Base-by-base conservation (phyloP, 23 red algal genomes). In the Gracilaria gracilis region DNA sequence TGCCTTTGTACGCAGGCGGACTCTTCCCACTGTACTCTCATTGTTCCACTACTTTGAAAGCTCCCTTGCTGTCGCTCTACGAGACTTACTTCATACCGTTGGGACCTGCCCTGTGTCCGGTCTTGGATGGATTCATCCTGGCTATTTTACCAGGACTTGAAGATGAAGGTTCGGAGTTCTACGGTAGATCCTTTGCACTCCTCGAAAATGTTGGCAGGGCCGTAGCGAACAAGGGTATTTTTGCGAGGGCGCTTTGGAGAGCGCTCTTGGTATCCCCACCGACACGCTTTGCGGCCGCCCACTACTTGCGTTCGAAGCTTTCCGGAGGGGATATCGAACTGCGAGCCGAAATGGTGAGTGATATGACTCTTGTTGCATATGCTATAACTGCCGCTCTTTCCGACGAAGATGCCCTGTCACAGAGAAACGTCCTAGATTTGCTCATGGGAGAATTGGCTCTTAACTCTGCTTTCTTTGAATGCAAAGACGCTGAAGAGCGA, bases 1-100 rank as follows among this genome's bases (percentile, higher is more conserved):
- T 98, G 32, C 88, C 84, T 31, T 17, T 95, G 53, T 98, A 95
- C 57, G 89, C 91, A 42, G 87, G 81, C 2, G 96, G 96, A 20
- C 87, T 98, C 40, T 98, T 98, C 72, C 96, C 96, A 19, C 83
- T 98, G 24, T 81, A 95, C 53, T 95, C 91, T 15, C 86, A 98
- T 66, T 91, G 81, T 23, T 67, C 96, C 2, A 98, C 85, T 50
- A 70, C 96, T 48, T 55, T 98, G 36, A 91, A 94, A 51, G 87
- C 84, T 20, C 70, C 83, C 47, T 81, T 98, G 28, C 42, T 98
- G 27, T 83, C 92, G 2, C 88, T 98, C 2, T 98, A 92, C 76
- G 91, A 88, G 42, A 72, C 55, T 36, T 79, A 95, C 51, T 91
- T 98, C 57, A 29, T 95, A 40, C 87, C 92, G 17, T 83, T 98